These are phyloP conservation scores for Colletotrichum higginsianum DNA, from an alignment of 2,329 filamentous ascomycete species.

Conservation along the genomic window DNA sequence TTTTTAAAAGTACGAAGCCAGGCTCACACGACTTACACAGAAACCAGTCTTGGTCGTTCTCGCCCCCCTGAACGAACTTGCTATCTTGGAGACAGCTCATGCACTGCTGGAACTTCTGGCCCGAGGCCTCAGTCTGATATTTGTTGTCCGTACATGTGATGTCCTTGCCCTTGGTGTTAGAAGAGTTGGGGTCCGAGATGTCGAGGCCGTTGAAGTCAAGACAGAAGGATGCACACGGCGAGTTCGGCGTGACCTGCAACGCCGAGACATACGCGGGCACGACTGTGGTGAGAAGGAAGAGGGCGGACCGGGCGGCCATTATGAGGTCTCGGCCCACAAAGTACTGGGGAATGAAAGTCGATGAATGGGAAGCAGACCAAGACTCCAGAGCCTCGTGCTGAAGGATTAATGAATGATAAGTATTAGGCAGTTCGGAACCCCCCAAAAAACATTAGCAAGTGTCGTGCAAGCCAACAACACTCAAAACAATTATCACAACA, in stretches of 20 bases:
- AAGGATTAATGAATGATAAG: constrained; percentile 24
- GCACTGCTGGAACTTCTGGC: constrained; percentile 65
- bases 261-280: constrained; percentile 50
- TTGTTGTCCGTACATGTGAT: constrained; percentile 64
- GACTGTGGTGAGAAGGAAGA: constrained; percentile 46
- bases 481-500: constrained; percentile 8
- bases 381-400: constrained; percentile 35
- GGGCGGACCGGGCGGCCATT: constrained; percentile 43
- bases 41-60: constrained; percentile 71
- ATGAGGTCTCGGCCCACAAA: neutral
- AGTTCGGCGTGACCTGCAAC: constrained; percentile 68
- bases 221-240: constrained; percentile 68
- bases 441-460: constrained; percentile 21
- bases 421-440: constrained; percentile 12
- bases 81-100: constrained; percentile 69
- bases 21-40: constrained; percentile 61
- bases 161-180: constrained; percentile 60
- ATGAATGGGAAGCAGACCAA: constrained; percentile 22
- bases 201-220: constrained; percentile 59
- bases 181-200: constrained; percentile 62
- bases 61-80: constrained; percentile 59
- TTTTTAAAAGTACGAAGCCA: neutral
- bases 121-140: constrained; percentile 55
- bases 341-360: constrained; percentile 9
- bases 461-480: constrained; percentile 19